A percentile compares a stretch with the other conserved stretches of the same genome.
phyloP scores from a whole-genome alignment of 2,329 filamentous ascomycete genomes.

The Fusarium transvaalense region DNA sequence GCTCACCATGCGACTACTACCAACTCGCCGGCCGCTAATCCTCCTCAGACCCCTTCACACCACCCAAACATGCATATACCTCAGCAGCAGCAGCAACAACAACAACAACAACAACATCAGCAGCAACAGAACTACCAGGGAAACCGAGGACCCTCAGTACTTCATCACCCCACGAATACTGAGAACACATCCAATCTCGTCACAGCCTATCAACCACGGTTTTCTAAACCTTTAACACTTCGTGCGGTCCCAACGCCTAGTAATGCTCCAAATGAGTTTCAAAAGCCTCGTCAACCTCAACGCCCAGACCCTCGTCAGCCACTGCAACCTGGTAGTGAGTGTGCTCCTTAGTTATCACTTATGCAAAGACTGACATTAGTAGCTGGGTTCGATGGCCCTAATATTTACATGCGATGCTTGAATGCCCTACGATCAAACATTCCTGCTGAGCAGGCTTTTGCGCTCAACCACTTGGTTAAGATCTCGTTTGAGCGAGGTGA shows the following conservation, averaged over 20 bases:
- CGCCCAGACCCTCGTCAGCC: conserved; percentile 57
- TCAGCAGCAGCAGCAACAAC: conserved; percentile 45
- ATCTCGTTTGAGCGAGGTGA: conserved; percentile 95
- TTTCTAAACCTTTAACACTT: conserved; percentile 72
- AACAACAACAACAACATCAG: conserved; percentile 45
- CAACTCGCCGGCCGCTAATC: conserved; percentile 47
- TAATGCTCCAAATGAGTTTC: conserved; percentile 77
- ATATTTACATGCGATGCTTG: conserved; percentile 91
- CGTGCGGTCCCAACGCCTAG: conserved; percentile 81
- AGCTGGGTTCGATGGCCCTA: conserved; percentile 79
- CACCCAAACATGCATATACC: conserved; percentile 52
- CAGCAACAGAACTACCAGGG: conserved; percentile 48
- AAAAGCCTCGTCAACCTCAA: conserved; percentile 58
- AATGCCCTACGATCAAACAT: conserved; percentile 85
- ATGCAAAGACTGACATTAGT: conserved; percentile 27
- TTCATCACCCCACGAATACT: conserved; percentile 66
- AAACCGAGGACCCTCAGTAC: conserved; percentile 59
- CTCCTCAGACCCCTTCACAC: conserved; percentile 51
- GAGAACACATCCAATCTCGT: conserved; percentile 72
- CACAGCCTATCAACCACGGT: conserved; percentile 77
- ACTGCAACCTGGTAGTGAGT: conserved; percentile 72
- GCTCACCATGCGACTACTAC: conserved; percentile 56
- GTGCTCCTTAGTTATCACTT: conserved; percentile 21
- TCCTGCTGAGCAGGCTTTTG: conserved; percentile 88
- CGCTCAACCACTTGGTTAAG: conserved; percentile 91